Evolutionary conservation across 1,284 basidiomycete species (phyloP).

Genomic region (Vanrija pseudolonga): DNA sequence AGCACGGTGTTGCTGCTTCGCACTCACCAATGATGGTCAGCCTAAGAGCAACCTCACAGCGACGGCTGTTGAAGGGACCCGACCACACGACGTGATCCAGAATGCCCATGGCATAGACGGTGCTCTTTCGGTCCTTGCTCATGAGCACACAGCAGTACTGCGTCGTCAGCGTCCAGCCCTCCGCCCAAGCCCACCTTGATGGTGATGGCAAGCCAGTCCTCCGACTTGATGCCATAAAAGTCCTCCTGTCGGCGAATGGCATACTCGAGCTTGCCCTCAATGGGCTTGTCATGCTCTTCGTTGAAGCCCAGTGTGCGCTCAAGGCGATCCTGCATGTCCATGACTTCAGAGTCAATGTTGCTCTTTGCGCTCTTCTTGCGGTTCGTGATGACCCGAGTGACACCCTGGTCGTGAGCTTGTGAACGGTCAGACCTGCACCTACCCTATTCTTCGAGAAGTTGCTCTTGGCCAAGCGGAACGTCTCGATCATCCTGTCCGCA

Average conservation of each 20-base stretch:
- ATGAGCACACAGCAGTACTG: conserved; percentile 84
- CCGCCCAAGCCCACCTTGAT: conserved; percentile 63
- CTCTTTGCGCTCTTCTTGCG: conserved; percentile 19
- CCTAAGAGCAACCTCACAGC: conserved; percentile 66
- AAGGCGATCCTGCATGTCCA: conserved; percentile 44
- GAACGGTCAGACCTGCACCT: conserved; percentile 25
- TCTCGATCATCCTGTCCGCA: conserved; percentile 79
- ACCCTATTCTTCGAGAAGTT: conserved; percentile 76
- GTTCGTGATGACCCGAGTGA: conserved; percentile 35
- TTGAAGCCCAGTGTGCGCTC: conserved; percentile 40
- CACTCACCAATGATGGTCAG: conserved; percentile 66
- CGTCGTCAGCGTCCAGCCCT: not conserved
- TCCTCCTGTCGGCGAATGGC: conserved; percentile 33
- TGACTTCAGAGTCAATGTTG: conserved; percentile 31
- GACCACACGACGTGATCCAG: conserved; percentile 73
- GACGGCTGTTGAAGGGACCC: conserved; percentile 66
- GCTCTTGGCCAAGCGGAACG: conserved; percentile 77
- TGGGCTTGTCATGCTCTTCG: conserved; percentile 39
- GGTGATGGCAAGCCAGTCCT: conserved; percentile 79
- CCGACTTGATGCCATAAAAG: conserved; percentile 79
- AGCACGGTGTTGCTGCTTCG: not conserved
- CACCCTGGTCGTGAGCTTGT: conserved; percentile 21
- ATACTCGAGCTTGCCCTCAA: conserved; percentile 26
- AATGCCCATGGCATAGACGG: conserved; percentile 69
- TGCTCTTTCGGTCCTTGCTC: conserved; percentile 56